Evolutionary conservation across 2,329 filamentous ascomycete species (phyloP).

Genomic region (Trichoderma gracile): DNA sequence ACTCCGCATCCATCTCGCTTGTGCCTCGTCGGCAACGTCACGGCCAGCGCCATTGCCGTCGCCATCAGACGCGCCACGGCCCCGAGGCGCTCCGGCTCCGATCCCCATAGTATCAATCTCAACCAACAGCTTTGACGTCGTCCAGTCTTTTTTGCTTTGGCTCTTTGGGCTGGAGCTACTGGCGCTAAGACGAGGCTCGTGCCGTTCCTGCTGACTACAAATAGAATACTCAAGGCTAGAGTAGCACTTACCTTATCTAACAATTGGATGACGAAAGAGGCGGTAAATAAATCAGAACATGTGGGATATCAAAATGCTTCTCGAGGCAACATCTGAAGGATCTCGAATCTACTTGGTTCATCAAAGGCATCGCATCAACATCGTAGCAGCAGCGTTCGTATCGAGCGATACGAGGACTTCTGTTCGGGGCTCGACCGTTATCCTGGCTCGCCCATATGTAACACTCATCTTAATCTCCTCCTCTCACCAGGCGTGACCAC

Average conservation of each 20-base stretch:
- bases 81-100: constrained; percentile 12
- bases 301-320: neutral
- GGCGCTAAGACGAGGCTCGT: constrained; percentile 26
- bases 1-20: neutral
- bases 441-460: neutral
- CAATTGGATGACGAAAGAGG: neutral
- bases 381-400: neutral
- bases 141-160: no score
- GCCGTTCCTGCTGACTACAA: constrained; percentile 22
- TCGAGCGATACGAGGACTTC: neutral
- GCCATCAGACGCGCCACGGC: constrained; percentile 8
- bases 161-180: neutral
- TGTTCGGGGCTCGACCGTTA: neutral
- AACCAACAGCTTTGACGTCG: neutral
- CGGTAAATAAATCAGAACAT: neutral
- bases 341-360: no score
- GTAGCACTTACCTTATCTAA: neutral
- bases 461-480: neutral
- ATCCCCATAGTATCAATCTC: constrained; percentile 7
- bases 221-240: neutral
- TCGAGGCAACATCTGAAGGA: neutral
- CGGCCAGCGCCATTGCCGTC: neutral
- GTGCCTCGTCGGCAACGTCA: neutral
- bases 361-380: neutral
- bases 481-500: neutral